A percentile compares a stretch with the other conserved stretches of the same genome.
phyloP scores from a whole-genome alignment of 192 early-diverging fungal genomes.

The Martensiomyces pterosporus region DNA sequence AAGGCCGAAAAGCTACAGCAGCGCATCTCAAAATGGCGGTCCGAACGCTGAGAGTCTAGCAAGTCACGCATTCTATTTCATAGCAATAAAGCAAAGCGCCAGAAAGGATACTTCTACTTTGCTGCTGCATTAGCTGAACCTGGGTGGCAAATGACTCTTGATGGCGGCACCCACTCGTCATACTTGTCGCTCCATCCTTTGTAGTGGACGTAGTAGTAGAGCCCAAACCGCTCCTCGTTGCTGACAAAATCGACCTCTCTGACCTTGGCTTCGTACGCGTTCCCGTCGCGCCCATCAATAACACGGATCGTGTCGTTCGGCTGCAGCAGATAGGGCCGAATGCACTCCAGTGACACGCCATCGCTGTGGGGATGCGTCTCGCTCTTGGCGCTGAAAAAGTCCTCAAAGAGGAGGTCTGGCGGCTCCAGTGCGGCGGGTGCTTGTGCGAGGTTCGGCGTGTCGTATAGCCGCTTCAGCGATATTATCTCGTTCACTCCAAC shows the following conservation, averaged over 20 bases:
- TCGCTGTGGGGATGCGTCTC: not conserved
- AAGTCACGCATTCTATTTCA: not conserved
- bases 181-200: constrained; percentile 32
- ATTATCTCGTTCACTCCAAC: constrained; percentile 1
- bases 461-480: constrained; percentile 6
- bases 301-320: constrained; percentile 8
- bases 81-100: too few species aligned
- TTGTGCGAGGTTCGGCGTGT: constrained; percentile 1
- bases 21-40: not conserved
- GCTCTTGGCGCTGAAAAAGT: constrained; percentile 16
- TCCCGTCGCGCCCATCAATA: constrained; percentile 36
- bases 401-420: constrained; percentile 28
- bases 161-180: constrained; percentile 46
- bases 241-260: constrained; percentile 17
- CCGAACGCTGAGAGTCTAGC: not conserved
- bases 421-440: constrained; percentile 9
- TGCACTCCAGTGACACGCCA: constrained; percentile 10
- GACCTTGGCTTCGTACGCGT: constrained; percentile 24
- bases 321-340: constrained; percentile 27
- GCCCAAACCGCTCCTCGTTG: constrained; percentile 14
- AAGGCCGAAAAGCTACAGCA: constrained; percentile 16
- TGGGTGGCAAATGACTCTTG: constrained; percentile 35
- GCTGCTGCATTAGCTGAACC: not conserved
- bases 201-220: constrained; percentile 46
- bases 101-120: not conserved